A percentile compares a stretch with the other conserved stretches of the same genome.
Evolutionary conservation across 371 early-diverging fungal species (phyloP).

Genomic region (Mucor ambiguus): DNA sequence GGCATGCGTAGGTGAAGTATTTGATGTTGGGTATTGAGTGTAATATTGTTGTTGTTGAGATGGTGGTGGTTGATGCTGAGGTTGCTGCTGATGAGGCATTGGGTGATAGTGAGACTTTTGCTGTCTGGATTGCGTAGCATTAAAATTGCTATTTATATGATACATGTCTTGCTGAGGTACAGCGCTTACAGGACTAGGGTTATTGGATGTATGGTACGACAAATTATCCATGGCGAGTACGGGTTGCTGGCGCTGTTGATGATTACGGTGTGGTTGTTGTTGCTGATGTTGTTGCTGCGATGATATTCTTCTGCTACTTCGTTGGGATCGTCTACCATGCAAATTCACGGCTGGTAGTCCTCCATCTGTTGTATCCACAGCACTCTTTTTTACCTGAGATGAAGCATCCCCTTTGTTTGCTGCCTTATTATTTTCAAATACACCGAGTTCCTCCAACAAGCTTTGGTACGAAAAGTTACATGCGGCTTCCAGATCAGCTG

Average conservation of each 20-base stretch:
- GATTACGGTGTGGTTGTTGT: background rate
- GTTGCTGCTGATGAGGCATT: background rate
- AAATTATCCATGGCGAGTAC: background rate
- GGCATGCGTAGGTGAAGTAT: background rate
- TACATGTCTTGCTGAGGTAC: conserved; percentile 8
- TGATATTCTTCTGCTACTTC: background rate
- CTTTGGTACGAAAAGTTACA: conserved; percentile 29
- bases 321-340: background rate
- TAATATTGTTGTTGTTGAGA: background rate
- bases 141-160: conserved; percentile 2
- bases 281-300: conserved; percentile 17
- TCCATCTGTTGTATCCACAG: background rate
- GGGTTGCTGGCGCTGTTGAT: conserved; percentile 1
- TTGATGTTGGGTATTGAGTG: conserved; percentile 1
- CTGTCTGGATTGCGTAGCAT: background rate
- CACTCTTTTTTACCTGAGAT: background rate
- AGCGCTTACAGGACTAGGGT: background rate
- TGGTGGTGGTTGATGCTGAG: background rate
- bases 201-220: background rate
- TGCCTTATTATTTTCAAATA: conserved; percentile 14
- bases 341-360: background rate
- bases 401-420: background rate
- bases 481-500: conserved; percentile 23
- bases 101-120: background rate
- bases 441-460: conserved; percentile 32